Evolutionary conservation across 2,329 filamentous ascomycete genomes (phyloP), one percentile per base, ranked within the genome.

Genomic region (Claviceps purpurea): DNA sequence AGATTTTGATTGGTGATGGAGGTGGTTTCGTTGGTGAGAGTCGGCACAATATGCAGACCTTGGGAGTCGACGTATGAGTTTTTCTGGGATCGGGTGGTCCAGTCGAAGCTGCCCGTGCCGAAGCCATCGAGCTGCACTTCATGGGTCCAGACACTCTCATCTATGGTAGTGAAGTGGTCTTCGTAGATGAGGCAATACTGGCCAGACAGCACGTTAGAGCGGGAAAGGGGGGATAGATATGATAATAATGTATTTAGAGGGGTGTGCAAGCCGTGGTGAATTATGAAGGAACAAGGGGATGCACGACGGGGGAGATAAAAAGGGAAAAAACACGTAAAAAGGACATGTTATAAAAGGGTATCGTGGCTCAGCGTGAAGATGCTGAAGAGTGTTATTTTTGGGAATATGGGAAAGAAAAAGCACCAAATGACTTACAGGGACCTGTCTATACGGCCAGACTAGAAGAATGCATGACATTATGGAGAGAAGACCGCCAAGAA

Each of bases 41-140:
- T 78, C 7, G 75, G 75, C n/a, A 75, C 70, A 49, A 79, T 77
- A 60, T 77, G 74, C 42, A 78, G 66, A n/a, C 74, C 74, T 26
- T 71, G 62, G 0, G 57, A 61, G 57, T 76, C 72, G 39, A 71
- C 65, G 59, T 72, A 78, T 14, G 70, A 64, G 60, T 79, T 79
- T 50, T 60, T 61, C 1, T 63, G 55, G 55, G 76, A 73, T 3
- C 61, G 65, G 5, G 75, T 78, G 0, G 75, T 77, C 75, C 74
- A 76, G 64, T 78, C 75, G 58, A 78, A 78, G 39, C 70, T 66
- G 16, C 73, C 73, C n/a, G 68, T 72, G 48, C 73, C 70, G 56
- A 68, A 73, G 10, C 66, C 73, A 51, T 67, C 64, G n/a, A 71
- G 58, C 60, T 67, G 61, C 16, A 75, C 69, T 58, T 77, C 73